Percentiles rank a stretch among this genome's conserved stretches.
phyloP scores from a whole-genome alignment of 192 early-diverging fungal species.

The Backusella luteola region DNA sequence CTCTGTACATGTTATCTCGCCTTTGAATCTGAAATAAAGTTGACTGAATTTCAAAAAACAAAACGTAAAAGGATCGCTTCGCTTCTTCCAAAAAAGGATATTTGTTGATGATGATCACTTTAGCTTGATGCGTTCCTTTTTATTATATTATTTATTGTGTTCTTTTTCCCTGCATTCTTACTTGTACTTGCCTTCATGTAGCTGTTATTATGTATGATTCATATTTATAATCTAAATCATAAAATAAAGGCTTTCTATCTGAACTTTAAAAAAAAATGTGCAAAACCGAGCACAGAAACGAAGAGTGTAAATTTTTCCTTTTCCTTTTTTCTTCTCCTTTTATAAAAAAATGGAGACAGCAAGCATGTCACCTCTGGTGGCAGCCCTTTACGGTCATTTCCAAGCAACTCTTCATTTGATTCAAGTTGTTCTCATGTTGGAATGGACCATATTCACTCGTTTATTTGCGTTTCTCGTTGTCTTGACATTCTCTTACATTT shows the following conservation, averaged over 20 bases:
- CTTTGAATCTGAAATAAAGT: no score
- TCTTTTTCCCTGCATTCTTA: no score
- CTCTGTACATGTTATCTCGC: no score
- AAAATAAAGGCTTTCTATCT: background rate
- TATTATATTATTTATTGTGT: no score
- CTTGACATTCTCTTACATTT: slow-evolving; percentile 19
- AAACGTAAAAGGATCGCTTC: no score
- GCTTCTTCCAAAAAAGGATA: no score
- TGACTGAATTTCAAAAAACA: no score
- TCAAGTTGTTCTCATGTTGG: slow-evolving; percentile 25
- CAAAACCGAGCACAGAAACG: background rate
- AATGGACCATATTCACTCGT: slow-evolving; percentile 36
- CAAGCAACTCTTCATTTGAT: slow-evolving; percentile 26
- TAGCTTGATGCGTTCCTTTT: no score
- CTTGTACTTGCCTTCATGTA: no score
- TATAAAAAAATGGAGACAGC: background rate
- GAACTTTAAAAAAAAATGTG: background rate
- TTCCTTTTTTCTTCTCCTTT: background rate
- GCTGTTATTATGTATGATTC: no score
- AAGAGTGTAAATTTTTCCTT: background rate
- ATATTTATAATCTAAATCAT: no score
- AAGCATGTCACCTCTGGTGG: background rate
- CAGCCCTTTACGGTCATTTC: slow-evolving; percentile 23
- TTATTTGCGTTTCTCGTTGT: slow-evolving; percentile 27
- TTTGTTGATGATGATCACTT: no score